A percentile compares a stretch with the other conserved stretches of the same genome.
Evolutionary conservation across 768 basidiomycete species (phyloP).

Genomic region (Calocera cornea): DNA sequence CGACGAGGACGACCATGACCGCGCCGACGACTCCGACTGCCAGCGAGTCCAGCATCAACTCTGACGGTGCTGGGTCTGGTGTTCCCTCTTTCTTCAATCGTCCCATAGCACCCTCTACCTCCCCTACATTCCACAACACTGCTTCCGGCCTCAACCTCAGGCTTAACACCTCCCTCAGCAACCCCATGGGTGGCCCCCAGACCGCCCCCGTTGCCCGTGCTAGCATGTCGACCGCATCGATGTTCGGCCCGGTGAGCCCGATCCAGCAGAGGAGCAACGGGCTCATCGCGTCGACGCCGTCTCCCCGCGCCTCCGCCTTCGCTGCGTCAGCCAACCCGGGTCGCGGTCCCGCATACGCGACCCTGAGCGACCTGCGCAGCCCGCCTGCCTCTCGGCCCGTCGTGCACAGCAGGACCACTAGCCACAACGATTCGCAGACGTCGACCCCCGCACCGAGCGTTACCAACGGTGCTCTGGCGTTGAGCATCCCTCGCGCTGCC

Average conservation of each 20-base stretch:
- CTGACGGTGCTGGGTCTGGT: neutral
- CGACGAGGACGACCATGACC: neutral
- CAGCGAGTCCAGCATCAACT: neutral
- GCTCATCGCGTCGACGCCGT: neutral
- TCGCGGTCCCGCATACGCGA: neutral
- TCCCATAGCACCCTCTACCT: neutral
- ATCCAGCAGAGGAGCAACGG: neutral
- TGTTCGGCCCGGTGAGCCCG: neutral
- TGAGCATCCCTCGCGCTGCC: neutral
- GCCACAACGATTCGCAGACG: neutral
- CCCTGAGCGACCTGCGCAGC: neutral
- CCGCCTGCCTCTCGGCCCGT: neutral
- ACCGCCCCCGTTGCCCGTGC: neutral
- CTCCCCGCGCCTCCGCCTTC: neutral
- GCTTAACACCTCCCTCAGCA: neutral
- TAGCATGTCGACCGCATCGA: neutral
- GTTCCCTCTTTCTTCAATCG: neutral
- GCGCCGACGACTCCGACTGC: neutral
- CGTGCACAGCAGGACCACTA: neutral
- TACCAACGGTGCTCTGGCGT: neutral
- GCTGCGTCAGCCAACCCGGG: neutral
- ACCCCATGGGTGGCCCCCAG: neutral
- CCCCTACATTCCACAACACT: neutral
- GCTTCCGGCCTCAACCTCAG: neutral
- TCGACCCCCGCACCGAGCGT: neutral